A percentile compares a stretch with the other conserved stretches of the same genome.
Conservation (phyloP, 768 basidiomycete genomes). For the Porpolomopsis calyptriformis region DNA sequence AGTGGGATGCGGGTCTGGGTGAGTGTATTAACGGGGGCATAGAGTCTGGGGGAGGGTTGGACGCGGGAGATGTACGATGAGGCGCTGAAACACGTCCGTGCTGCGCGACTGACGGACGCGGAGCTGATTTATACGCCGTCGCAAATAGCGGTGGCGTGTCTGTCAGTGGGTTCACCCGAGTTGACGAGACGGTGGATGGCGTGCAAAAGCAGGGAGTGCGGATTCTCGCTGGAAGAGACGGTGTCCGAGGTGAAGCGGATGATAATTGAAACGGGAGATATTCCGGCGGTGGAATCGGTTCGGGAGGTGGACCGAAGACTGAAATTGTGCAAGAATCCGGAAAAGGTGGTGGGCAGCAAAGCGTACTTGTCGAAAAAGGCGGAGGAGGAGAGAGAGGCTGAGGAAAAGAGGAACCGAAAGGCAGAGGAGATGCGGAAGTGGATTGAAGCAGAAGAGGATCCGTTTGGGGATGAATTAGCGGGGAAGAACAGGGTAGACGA, state of each 20-base stretch:
- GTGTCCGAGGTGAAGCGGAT: conserved; percentile 45
- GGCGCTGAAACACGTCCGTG: conserved; percentile 57
- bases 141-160: conserved; percentile 80
- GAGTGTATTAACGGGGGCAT: too few relatives aligned
- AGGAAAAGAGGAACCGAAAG: conserved; percentile 58
- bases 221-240: conserved; percentile 27
- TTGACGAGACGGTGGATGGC: conserved; percentile 53
- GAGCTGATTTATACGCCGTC: conserved; percentile 90
- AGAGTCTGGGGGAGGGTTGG: conserved; percentile 50
- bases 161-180: conserved; percentile 53
- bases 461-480: conserved; percentile 52
- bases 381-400: conserved; percentile 60
- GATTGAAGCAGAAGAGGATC: conserved; percentile 48
- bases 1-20: conserved; percentile 8
- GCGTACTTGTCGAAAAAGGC: conserved; percentile 64
- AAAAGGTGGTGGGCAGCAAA: conserved; percentile 85
- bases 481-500: conserved; percentile 38
- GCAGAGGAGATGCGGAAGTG: conserved; percentile 37
- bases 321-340: conserved; percentile 87
- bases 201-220: conserved; percentile 22
- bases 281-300: conserved; percentile 73
- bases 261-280: conserved; percentile 43
- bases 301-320: conserved; percentile 84
- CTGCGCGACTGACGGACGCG: conserved; percentile 81
- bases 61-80: conserved; percentile 49